A percentile compares a stretch with the other conserved stretches of the same genome.
phyloP scores from a whole-genome alignment of 495 filamentous ascomycete genomes.

The Ascodesmis nigricans region DNA sequence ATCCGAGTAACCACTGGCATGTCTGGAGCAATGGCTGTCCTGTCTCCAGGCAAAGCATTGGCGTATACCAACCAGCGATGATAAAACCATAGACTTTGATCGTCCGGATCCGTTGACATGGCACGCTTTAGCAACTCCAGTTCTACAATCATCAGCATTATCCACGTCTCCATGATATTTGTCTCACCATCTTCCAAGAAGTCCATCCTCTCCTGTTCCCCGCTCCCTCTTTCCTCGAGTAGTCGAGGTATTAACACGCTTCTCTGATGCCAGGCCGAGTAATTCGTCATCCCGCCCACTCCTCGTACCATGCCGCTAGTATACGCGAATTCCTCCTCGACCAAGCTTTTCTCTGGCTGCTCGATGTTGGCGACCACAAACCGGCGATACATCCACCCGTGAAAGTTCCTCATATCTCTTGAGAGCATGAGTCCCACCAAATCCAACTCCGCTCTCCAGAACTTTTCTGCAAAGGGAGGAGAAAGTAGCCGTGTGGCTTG shows the following conservation, averaged over 20 bases:
- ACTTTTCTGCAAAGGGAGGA: slow-evolving; percentile 27
- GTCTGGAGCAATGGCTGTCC: slow-evolving; percentile 32
- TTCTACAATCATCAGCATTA: slow-evolving; percentile 28
- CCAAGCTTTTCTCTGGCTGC: slow-evolving; percentile 34
- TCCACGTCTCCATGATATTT: too few species aligned
- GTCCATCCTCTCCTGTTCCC: slow-evolving; percentile 34
- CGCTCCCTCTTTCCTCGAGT: slow-evolving; percentile 43
- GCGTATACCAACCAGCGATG: slow-evolving; percentile 61
- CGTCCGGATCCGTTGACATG: slow-evolving; percentile 64
- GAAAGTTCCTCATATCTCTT: slow-evolving; percentile 79
- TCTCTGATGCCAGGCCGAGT: slow-evolving; percentile 88
- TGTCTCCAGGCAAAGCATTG: slow-evolving; percentile 21
- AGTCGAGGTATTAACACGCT: slow-evolving; percentile 59
- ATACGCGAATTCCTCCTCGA: slow-evolving; percentile 66
- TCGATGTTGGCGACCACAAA: slow-evolving; percentile 50
- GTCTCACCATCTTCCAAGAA: slow-evolving; percentile 51
- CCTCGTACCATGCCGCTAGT: slow-evolving; percentile 63
- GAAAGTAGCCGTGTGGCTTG: slow-evolving; percentile 43
- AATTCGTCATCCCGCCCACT: slow-evolving; percentile 69
- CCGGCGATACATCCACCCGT: slow-evolving; percentile 85
- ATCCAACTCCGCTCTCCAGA: slow-evolving; percentile 68
- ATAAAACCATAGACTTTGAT: slow-evolving; percentile 93
- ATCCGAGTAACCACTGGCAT: slow-evolving; percentile 39
- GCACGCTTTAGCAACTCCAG: slow-evolving; percentile 50
- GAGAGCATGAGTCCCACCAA: slow-evolving; percentile 69